Evolutionary conservation across 371 early-diverging fungal genomes (phyloP), one percentile per base, ranked within the genome.

Genomic region (Cokeromyces recurvatus): DNA sequence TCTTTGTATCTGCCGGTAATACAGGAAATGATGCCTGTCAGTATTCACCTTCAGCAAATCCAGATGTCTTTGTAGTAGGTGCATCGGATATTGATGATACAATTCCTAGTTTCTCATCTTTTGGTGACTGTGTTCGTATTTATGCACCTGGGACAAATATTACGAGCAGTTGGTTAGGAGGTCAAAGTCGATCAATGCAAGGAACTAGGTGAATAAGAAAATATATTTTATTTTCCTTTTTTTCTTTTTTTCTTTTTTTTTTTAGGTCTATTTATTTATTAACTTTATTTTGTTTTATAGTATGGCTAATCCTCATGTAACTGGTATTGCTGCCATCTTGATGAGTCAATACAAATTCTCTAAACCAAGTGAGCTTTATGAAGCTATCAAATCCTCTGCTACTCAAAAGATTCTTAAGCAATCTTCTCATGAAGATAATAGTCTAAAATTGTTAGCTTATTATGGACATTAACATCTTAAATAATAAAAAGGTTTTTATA

Each of bases 1-100:
- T 74, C 24, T 74, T 77, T 62, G 73, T 74, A 0, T 89, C 91
- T 15, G 90, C 91, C 4, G 92, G 91, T 0, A 89, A 89, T 52
- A 69, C 68, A 3, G 67, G 64, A 0, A 63, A 66, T 19, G 68
- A 81, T 48, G 86, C 90, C 5, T 91, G 91, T 49, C 65, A 71
- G 21, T 81, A 70, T 57, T 82, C 85, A 7, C 89, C 90, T 31
- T 79, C 80, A 11, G 72, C 81, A 2, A 77, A 71, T 17, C 62
- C 64, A 11, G 60, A 73, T 53, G 86, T 78, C 3, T 77, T 89
- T 51, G 73, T 87, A 11, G 86, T 87, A 5, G 92, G 89, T 11
- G 79, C 84, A 7, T 54, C 76, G 0, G 69, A 72, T 32, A 40
- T 53, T 20, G 23, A 58, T 7, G 83, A 84, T 35, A 43, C 20